These are phyloP conservation scores for Colletotrichum lupini DNA, from an alignment of 2,329 filamentous ascomycete genomes.

Conservation along the genomic window DNA sequence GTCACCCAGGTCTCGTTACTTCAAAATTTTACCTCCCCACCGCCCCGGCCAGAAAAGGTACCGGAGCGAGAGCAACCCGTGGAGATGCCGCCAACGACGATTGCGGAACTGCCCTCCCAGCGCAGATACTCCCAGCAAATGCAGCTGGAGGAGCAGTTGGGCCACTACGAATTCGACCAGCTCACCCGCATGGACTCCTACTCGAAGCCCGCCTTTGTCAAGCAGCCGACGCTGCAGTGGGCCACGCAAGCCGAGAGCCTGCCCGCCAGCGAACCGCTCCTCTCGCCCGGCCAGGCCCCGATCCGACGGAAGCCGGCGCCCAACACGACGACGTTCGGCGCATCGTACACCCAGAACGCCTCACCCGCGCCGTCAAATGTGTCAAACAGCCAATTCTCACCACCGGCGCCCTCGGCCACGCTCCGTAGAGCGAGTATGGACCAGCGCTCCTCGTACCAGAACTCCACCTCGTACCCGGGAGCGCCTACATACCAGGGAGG, in stretches of 20 bases:
- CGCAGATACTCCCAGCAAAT: constrained; percentile 20
- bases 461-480: constrained; percentile 21
- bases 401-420: neutral
- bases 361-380: constrained; percentile 16
- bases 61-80: constrained; percentile 3
- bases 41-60: constrained; percentile 17
- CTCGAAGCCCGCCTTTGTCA: constrained; percentile 1
- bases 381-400: constrained; percentile 14
- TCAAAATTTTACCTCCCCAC: constrained; percentile 7
- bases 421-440: constrained; percentile 13
- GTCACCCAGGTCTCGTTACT: constrained; percentile 22
- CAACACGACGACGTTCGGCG: neutral
- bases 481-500: constrained; percentile 19
- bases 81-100: constrained; percentile 10
- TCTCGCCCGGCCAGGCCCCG: constrained; percentile 25
- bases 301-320: constrained; percentile 31
- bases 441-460: constrained; percentile 21
- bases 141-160: constrained; percentile 15
- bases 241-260: constrained; percentile 3
- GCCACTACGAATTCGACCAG: constrained; percentile 22
- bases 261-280: constrained; percentile 7
- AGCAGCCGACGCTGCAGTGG: constrained; percentile 21
- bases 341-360: constrained; percentile 17
- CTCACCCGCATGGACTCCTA: constrained; percentile 10
- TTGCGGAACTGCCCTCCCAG: constrained; percentile 27